phyloP scores from a whole-genome alignment of 768 basidiomycete species.

The Leccinum broughii region DNA sequence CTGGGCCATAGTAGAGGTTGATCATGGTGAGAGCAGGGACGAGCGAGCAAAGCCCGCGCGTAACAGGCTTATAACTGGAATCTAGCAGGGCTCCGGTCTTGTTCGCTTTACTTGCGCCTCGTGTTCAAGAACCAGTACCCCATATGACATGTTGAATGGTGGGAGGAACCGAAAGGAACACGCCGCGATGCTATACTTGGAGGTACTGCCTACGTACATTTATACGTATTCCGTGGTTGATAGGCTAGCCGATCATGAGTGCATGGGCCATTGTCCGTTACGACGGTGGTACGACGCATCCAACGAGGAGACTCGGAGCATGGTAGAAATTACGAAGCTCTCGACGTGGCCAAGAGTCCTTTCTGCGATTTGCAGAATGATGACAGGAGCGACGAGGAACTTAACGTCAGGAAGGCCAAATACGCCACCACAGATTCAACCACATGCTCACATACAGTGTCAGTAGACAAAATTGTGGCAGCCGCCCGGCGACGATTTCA shows the following conservation, averaged over 20 bases:
- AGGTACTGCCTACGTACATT: not conserved
- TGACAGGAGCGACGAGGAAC: too few species aligned
- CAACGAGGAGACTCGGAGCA: not conserved
- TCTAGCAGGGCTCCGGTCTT: not conserved
- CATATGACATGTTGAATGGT: not conserved
- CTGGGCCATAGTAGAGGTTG: conserved; percentile 55
- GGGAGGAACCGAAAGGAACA: too few species aligned
- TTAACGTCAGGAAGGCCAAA: too few species aligned
- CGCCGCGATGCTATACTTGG: too few species aligned
- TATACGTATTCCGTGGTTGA: not conserved
- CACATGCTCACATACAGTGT: too few species aligned
- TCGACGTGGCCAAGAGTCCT: too few species aligned
- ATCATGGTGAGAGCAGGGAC: conserved; percentile 10
- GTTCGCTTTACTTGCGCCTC: not conserved
- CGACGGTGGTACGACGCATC: not conserved
- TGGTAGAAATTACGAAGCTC: not conserved
- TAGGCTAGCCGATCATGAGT: not conserved
- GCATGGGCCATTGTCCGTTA: not conserved
- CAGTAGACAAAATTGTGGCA: too few species aligned
- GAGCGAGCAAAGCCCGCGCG: not conserved
- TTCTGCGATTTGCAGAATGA: too few species aligned
- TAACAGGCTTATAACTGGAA: not conserved
- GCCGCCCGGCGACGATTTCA: conserved; percentile 13
- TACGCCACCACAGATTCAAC: too few species aligned
- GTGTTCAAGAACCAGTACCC: not conserved